phyloP scores from a whole-genome alignment of 805 yeast species.

The Kockiozyma suomiensis region DNA sequence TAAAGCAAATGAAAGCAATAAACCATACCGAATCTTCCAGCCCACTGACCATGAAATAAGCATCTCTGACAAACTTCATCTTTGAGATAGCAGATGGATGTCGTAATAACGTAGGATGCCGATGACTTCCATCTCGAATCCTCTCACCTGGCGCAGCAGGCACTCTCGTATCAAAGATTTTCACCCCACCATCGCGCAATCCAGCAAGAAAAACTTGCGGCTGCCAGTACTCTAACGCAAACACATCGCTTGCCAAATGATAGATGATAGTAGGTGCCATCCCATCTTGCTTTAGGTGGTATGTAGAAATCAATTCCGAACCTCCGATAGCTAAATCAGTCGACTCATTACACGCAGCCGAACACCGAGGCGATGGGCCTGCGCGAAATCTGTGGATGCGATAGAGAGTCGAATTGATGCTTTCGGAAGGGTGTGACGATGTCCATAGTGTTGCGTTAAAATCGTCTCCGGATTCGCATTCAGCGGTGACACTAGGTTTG shows the following conservation, averaged over 20 bases:
- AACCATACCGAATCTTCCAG: slow-evolving; percentile 29
- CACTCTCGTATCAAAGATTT: slow-evolving; percentile 23
- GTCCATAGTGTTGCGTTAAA: slow-evolving; percentile 30
- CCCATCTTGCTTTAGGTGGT: slow-evolving; percentile 5
- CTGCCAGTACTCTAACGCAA: slow-evolving; percentile 21
- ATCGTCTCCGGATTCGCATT: slow-evolving; percentile 10
- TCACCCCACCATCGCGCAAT: slow-evolving; percentile 27
- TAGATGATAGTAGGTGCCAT: neutral
- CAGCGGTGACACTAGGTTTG: slow-evolving; percentile 30
- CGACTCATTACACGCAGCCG: slow-evolving; percentile 17
- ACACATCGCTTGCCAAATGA: slow-evolving; percentile 26
- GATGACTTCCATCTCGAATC: neutral
- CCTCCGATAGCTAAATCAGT: slow-evolving; percentile 27
- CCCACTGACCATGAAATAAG: slow-evolving; percentile 34
- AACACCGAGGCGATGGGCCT: slow-evolving; percentile 27
- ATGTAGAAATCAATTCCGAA: slow-evolving; percentile 9
- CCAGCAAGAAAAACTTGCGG: slow-evolving; percentile 28
- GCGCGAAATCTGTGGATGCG: slow-evolving; percentile 24
- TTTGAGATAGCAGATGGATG: slow-evolving; percentile 36
- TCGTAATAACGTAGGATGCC: slow-evolving; percentile 13
- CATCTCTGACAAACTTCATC: slow-evolving; percentile 22
- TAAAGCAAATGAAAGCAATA: neutral
- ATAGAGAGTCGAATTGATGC: slow-evolving; percentile 16
- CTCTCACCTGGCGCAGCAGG: slow-evolving; percentile 2
- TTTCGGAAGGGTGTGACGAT: slow-evolving; percentile 13